Evolutionary conservation across 306 rosid species (phyloP).

Genomic region (Prunus campanulata): DNA sequence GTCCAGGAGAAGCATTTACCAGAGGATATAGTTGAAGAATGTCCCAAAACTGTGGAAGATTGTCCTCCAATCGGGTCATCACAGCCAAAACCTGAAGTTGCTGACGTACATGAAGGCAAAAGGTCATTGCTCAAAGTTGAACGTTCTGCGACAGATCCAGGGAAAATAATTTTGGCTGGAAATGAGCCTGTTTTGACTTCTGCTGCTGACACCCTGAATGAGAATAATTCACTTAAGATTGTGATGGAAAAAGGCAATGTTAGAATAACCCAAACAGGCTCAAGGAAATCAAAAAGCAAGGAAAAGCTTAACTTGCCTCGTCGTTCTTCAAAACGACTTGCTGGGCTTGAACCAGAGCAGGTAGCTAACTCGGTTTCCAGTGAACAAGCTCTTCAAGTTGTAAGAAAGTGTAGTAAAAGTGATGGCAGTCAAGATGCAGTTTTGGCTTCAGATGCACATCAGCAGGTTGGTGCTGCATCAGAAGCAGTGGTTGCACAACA

Average conservation of each 20-base stretch:
- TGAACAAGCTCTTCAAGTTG: conserved; percentile 38
- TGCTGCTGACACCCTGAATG: conserved; percentile 30
- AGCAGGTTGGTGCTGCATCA: conserved; percentile 21
- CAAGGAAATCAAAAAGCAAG: conserved; percentile 34
- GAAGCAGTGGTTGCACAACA: conserved; percentile 19
- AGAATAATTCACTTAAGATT: conserved; percentile 23
- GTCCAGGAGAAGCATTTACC: conserved; percentile 32
- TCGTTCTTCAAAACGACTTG: conserved; percentile 70
- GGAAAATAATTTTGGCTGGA: conserved; percentile 19
- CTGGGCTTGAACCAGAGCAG: conserved; percentile 59
- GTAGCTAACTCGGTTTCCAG: conserved; percentile 26
- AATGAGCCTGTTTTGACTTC: conserved; percentile 22
- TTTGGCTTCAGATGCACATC: conserved; percentile 25
- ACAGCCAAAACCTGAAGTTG: conserved; percentile 25
- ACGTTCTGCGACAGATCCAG: conserved; percentile 8
- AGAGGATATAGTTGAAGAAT: conserved; percentile 32
- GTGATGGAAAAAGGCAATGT: conserved; percentile 14
- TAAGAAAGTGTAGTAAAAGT: conserved; percentile 38
- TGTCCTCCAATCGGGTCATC: conserved; percentile 20
- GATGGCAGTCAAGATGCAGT: conserved; percentile 30
- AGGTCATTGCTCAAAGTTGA: conserved; percentile 6
- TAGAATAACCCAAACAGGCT: conserved; percentile 16
- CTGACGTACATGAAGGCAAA: conserved; percentile 7
- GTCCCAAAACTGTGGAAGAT: conserved; percentile 33
- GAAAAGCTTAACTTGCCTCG: conserved; percentile 38